Base-by-base conservation (phyloP, 2,329 filamentous ascomycete genomes). In the Aureobasidium sp. region DNA sequence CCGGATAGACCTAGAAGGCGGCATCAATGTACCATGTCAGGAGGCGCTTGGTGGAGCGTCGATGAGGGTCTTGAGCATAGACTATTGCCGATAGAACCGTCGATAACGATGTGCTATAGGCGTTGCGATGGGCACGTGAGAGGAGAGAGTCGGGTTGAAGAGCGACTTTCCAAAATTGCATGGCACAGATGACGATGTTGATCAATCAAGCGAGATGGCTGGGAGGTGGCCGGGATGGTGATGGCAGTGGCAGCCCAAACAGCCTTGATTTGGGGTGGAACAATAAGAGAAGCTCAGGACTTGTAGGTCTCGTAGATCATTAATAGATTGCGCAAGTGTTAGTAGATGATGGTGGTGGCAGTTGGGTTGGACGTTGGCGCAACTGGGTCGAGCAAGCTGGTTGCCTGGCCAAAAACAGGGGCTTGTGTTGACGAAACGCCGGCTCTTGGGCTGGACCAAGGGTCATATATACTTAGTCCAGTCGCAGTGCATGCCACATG, bases 41-140 rank as follows among this genome's bases (percentile, higher is more conserved):
- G 44, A 27, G 26, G 27, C n/a, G 17, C n/a, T 37, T 29, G 32
- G 1, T 15, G 13, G 15, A n/a, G 17, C 15, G 8, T 50, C 7
- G 32, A 37, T 2, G 20, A 26, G 32, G 12, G 23, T 47, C 46
- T 32, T 48, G 27, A 17, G 15, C 46, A 32, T 55, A 9, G 55
- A 58, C 42, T 47, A 47, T 47, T 58, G 55, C 20, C 42, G 55
- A 48, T 58, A 58, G n/a, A 47, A 57, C 6, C 42, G 55, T 47
- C 10, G 42, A 58, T 27, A 58, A 48, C 55, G 55, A 47, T 8
- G 20, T 10, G 44, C 29, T 58, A 58, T 48, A 48, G 42, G 34
- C 55, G 42, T 48, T 58, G 42, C 27, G 53, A 46, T 15, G 51
- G 20, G 50, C 34, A 8, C 26, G 50, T 17, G 34, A 12, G 13